Base-by-base conservation (phyloP, 75 land plant species). In the Cupressus sempervirens region DNA sequence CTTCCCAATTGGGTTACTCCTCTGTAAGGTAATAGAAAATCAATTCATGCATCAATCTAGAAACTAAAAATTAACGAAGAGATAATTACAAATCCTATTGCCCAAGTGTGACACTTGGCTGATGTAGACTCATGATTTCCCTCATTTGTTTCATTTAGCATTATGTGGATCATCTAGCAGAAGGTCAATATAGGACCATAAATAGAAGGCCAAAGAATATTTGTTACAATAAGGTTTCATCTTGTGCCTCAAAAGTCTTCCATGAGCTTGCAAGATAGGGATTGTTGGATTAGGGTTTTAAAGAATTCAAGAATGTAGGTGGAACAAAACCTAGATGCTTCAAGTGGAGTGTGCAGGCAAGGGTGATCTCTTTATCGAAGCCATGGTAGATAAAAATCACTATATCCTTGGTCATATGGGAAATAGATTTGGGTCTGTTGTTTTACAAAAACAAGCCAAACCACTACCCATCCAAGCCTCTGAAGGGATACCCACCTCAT, bases 171-270 rank as follows among this genome's bases (percentile, higher is more conserved):
- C 46, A 15, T 53, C 87, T 43, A 85, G 48, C 58, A 80, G 40
- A 83, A 20, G 29, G n/a, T n/a, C 36, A 87, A 81, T 6, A 87
- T 50, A 14, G 97, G 97, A 15, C 88, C 83, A 83, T 95, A 93
- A 35, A 96, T 89, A 20, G 98, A 56, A 29, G 88, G 89, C 23
- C 95, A 77, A 36, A 95, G 91, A 41, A 93, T 76, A 36, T 41
- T 73, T 32, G 88, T 86, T 13, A 92, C 95, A 88, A 90, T 73
- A 38, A 92, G 89, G 80, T 96, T 96, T 97, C 97, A 96, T 80
- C 98, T 85, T 13, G 85, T 76, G 18, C 98, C 94, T 97, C 98
- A 95, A 75, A 96, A 96, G 72, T 96, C 98, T 87, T 77, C 15
- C 94, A 87, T 13, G 98, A 96, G 67, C 91, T 81, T 2, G 96